Base-by-base conservation (phyloP, 441 rosid genomes). In the Populus hybrid region DNA sequence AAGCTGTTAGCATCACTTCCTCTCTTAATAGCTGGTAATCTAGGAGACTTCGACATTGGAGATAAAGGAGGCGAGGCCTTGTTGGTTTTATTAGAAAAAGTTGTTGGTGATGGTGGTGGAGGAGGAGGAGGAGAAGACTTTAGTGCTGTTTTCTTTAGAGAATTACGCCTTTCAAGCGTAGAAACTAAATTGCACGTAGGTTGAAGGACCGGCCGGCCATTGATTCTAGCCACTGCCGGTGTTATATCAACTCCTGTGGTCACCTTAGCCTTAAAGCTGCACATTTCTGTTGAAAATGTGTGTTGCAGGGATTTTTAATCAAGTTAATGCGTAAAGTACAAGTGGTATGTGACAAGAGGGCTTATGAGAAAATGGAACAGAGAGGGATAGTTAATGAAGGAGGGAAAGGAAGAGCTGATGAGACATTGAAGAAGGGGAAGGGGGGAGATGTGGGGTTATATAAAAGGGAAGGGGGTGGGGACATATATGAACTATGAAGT, bases 201-300 rank as follows among this genome's bases (percentile, higher is more conserved):
- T 34, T 87, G 92, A 79, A 89, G 91, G 59, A 89, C 92, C 0
- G 91, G 89, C 19, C 91, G 83, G 74, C 90, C 92, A 64, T 87
- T 86, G 78, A 89, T 85, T 75, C 77, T 83, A 50, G 88, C 77
- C 34, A 79, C 81, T 12, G 81, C 72, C 3, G 85, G 85, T 16
- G 81, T 70, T 1, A 46, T 63, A 26, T 83, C 83, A 26, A 82
- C 34, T 24, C 82, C 83, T 59, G 80, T 69, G 79, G 85, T 75
- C 30, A 79, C 83, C 74, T 84, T 82, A 19, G 81, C 80, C 76
- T 86, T 76, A 14, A 83, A 85, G 81, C 76, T 82, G 72, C 85
- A 86, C 90, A 85, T 88, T 23, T 26, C 4, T 30, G 3, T 12
- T 18, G n/a, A 16, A 26, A 9, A 12, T 67, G 34, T 64, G 26